These are phyloP conservation scores for Crithidia acanthocephali DNA, from an alignment of 208 protist species.

Conservation along the genomic window DNA sequence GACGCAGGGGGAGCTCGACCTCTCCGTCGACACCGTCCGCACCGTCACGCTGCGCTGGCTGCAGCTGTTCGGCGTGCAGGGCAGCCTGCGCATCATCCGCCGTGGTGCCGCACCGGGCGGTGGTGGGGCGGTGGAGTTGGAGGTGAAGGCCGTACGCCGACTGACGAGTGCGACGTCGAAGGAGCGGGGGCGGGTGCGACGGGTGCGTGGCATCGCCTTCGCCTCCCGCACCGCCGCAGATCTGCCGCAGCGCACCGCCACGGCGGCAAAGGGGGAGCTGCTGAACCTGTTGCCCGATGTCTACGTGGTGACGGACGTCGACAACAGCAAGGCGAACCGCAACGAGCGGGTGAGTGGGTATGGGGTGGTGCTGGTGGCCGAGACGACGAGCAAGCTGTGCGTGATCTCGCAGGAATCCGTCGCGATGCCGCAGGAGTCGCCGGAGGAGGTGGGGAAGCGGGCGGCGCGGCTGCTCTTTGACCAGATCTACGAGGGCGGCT, in stretches of 20 bases:
- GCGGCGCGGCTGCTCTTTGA: constrained; percentile 83
- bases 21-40: constrained; percentile 89
- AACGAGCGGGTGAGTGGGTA: constrained; percentile 78
- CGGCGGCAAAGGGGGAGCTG: constrained; percentile 87
- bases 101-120: constrained; percentile 82
- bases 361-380: constrained; percentile 92
- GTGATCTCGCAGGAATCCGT: constrained; percentile 88
- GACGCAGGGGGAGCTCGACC: constrained; percentile 86
- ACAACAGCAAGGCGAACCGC: constrained; percentile 57
- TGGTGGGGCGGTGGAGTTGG: constrained; percentile 88
- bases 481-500: constrained; percentile 88
- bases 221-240: constrained; percentile 84
- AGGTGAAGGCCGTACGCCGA: constrained; percentile 72
- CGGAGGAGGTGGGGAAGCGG: constrained; percentile 86
- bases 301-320: constrained; percentile 93
- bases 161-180: constrained; percentile 73
- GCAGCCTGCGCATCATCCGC: constrained; percentile 80
- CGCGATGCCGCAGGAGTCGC: constrained; percentile 65
- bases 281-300: constrained; percentile 92
- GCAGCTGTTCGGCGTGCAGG: constrained; percentile 87
- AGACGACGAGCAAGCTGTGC: constrained; percentile 88
- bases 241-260: constrained; percentile 86
- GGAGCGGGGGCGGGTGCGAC: constrained; percentile 85
- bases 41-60: constrained; percentile 91
- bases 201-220: constrained; percentile 93